Evolutionary conservation across 225 moss, liverwort and hornwort genomes (phyloP), one percentile per base, ranked within the genome.

Genomic region (Sphagnum contortum): DNA sequence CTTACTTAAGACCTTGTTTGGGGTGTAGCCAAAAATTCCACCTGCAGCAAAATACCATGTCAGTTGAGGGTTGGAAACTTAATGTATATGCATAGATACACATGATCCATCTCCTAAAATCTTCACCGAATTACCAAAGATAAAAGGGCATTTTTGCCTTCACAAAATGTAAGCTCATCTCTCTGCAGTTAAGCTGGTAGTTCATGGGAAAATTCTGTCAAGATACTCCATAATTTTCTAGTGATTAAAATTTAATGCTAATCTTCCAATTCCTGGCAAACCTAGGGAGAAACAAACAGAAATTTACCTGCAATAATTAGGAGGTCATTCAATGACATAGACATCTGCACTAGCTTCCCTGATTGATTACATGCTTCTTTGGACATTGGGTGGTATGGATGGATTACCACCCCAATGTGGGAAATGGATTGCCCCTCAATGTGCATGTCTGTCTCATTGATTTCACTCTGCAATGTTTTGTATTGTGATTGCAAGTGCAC

Each of bases 1-100:
- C 63, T 72, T 67, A 44, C 76, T 73, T 9, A 94, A 73, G 62
- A 91, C 83, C 71, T 51, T 76, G 6, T 73, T 86, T 45, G 83
- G 80, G 64, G 80, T 68, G 54, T 66, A 80, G 52, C 85, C 73
- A 64, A 88, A 89, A 58, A 77, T 79, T 29, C 63, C 48, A 46
- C 77, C 94, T 91, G 79, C 65, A 72, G 46, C 49, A 8, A 52
- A 47, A 14, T 49, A 49, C 45, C 5, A 53, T 49, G 10, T 48
- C 44, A 47, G 11, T 45, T 50, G 29, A 46, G 10, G 12, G 3
- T 3, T 4, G 44, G 49, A 9, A 69, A 11, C 50, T 49, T 47
- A 13, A 51, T 5, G 51, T 49, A 65, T 47, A 62, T 29, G 2
- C 13, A 5, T 12, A 58, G 13, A 12, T 13, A 58, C n/a, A 58